phyloP scores from a whole-genome alignment of 805 yeast species.

The Teunomyces stri region DNA sequence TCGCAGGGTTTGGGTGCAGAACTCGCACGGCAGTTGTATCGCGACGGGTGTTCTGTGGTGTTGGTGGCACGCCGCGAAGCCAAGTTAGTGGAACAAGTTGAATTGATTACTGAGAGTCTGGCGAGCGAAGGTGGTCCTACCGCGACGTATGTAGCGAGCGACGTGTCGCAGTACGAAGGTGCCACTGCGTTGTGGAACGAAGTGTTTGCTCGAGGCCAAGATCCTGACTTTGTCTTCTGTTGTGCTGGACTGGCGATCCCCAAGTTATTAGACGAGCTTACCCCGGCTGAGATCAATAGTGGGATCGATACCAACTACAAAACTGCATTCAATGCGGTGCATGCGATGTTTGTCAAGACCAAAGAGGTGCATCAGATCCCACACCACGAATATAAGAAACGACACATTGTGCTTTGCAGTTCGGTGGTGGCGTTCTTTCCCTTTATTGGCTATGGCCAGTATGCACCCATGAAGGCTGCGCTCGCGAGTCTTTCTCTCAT shows the following conservation, averaged over 20 bases:
- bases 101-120: conserved; percentile 31
- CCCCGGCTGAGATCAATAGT: conserved; percentile 51
- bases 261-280: conserved; percentile 68
- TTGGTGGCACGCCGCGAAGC: conserved; percentile 74
- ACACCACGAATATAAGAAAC: conserved; percentile 34
- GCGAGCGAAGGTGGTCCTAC: conserved; percentile 7
- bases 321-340: conserved; percentile 70
- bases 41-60: conserved; percentile 60
- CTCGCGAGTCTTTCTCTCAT: conserved; percentile 70
- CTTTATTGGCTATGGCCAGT: conserved; percentile 86
- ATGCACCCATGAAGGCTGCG: conserved; percentile 88
- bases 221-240: conserved; percentile 74
- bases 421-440: conserved; percentile 83
- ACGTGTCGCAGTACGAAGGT: conserved; percentile 54
- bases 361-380: neutral
- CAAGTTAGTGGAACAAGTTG: conserved; percentile 52
- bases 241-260: conserved; percentile 90
- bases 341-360: conserved; percentile 52
- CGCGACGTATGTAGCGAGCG: conserved; percentile 52
- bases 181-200: conserved; percentile 47
- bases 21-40: conserved; percentile 57
- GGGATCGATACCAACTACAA: conserved; percentile 72
- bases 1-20: conserved; percentile 92
- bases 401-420: conserved; percentile 58
- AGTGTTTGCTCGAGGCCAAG: conserved; percentile 17